phyloP scores from a whole-genome alignment of 169 alveolate genomes.

The Plasmodium vivax region DNA sequence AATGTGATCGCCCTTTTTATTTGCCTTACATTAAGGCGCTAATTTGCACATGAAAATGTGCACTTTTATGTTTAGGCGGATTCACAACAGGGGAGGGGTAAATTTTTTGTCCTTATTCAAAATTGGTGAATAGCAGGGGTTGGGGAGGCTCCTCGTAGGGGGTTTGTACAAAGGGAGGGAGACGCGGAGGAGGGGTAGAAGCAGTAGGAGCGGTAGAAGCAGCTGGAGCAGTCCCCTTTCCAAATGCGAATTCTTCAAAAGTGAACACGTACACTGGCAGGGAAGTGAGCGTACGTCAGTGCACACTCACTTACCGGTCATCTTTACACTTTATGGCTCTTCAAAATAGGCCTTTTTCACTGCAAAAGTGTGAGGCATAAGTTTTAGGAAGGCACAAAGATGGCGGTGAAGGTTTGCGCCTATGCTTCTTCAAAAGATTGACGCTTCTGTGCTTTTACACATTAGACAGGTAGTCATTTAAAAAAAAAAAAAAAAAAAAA shows the following conservation, averaged over 20 bases:
- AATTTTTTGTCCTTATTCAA: background rate
- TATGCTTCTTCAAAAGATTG: background rate
- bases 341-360: background rate
- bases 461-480: background rate
- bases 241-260: background rate
- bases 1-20: background rate
- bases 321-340: background rate
- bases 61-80: background rate
- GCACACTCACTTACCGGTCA: background rate
- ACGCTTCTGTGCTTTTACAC: conserved; percentile 1
- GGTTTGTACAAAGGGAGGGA: background rate
- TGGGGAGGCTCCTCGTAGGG: background rate
- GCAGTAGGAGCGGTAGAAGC: too few relatives aligned
- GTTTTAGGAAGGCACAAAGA: background rate
- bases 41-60: background rate
- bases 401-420: background rate
- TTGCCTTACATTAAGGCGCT: background rate
- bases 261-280: background rate
- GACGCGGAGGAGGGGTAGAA: background rate
- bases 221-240: background rate
- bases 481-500: background rate
- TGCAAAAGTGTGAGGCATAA: background rate
- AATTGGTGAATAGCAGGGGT: background rate
- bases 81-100: background rate
- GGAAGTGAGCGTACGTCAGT: background rate